Evolutionary conservation across 2,329 filamentous ascomycete species (phyloP).

Genomic region (Hawksworthiomyces lignivorus): DNA sequence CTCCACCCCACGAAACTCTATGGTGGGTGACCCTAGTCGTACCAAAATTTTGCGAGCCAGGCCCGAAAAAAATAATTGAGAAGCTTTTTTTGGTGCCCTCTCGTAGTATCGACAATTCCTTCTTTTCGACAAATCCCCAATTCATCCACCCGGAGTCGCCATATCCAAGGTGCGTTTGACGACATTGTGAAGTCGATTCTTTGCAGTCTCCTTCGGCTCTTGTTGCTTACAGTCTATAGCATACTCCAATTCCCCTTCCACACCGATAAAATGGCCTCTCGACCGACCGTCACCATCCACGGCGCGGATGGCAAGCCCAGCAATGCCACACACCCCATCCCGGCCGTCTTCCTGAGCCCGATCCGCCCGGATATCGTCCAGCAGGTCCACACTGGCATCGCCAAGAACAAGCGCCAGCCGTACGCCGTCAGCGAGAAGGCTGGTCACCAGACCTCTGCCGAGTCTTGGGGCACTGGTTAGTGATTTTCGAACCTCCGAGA

Average conservation of each 20-base stretch:
- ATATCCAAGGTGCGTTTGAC: background rate
- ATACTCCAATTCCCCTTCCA: background rate
- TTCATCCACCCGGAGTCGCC: conserved; percentile 3
- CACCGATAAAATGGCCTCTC: conserved; percentile 65
- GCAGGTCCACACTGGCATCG: conserved; percentile 97
- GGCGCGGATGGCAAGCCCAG: conserved; percentile 90
- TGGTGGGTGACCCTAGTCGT: background rate
- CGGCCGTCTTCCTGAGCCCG: conserved; percentile 92
- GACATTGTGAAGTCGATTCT: no score
- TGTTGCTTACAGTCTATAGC: no score
- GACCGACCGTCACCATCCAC: conserved; percentile 96
- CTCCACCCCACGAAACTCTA: conserved; percentile 14
- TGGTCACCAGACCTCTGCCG: conserved; percentile 98
- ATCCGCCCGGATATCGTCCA: conserved; percentile 99
- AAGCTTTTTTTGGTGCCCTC: background rate
- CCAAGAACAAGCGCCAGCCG: conserved; percentile 99
- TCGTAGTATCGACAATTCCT: background rate
- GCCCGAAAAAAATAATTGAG: background rate
- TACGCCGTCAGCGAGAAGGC: conserved; percentile 99
- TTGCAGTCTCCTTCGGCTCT: no score
- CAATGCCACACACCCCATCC: conserved; percentile 83
- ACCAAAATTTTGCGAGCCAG: background rate
- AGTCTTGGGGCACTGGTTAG: conserved; percentile 99
- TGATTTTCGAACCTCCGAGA: no score
- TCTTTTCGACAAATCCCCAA: background rate